Conservation (phyloP, 805 yeast genomes). For the Candida oleophila region DNA sequence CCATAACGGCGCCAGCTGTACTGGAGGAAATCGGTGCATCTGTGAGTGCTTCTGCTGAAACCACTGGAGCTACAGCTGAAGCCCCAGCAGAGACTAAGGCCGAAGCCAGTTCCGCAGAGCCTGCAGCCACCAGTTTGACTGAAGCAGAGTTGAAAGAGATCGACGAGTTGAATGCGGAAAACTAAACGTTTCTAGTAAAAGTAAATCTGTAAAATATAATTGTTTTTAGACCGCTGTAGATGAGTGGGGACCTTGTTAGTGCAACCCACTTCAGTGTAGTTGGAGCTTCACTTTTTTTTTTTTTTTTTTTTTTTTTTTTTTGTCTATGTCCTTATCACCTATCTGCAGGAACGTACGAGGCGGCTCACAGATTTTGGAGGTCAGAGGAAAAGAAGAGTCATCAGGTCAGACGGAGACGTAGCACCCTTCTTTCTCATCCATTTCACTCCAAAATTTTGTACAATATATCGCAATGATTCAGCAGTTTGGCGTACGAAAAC, state of each 20-base stretch:
- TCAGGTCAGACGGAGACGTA: background rate
- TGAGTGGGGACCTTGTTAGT: too few relatives aligned
- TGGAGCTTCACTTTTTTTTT: too few relatives aligned
- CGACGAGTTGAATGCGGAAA: conserved; percentile 28
- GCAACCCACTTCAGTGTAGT: too few relatives aligned
- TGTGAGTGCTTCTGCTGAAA: background rate
- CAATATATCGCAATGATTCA: background rate
- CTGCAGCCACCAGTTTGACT: conserved; percentile 21
- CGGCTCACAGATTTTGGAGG: background rate
- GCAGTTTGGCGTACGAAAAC: background rate
- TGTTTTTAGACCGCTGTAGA: background rate
- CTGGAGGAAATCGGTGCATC: background rate
- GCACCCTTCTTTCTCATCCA: background rate
- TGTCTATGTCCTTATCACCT: background rate
- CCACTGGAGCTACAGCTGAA: background rate
- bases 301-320: too few relatives aligned
- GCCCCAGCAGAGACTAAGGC: background rate
- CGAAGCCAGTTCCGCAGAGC: background rate
- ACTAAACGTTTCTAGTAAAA: background rate
- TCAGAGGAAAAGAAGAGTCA: background rate
- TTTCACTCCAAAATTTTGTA: background rate
- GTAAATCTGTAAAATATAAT: background rate
- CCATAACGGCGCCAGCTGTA: background rate
- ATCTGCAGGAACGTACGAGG: background rate
- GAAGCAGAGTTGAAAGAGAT: conserved; percentile 39